phyloP scores from a whole-genome alignment of 768 basidiomycete species.

The Aureoboletus auriporus region DNA sequence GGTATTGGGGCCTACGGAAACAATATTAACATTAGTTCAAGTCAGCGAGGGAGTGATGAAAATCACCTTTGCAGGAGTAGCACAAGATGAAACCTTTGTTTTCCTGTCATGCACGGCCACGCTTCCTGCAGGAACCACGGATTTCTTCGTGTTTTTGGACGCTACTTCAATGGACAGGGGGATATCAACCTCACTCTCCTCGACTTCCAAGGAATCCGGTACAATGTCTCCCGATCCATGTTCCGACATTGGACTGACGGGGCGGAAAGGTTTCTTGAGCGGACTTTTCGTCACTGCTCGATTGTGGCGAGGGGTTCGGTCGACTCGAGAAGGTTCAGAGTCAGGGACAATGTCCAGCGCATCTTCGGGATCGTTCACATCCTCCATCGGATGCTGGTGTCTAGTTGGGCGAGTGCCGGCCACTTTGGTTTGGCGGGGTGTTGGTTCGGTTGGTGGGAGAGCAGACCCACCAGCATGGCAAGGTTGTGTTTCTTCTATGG shows the following conservation, averaged over 20 bases:
- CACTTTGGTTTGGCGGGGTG: background rate
- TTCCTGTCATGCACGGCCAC: slow-evolving; percentile 2
- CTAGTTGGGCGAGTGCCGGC: background rate
- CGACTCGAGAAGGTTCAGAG: slow-evolving; percentile 50
- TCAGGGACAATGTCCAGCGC: slow-evolving; percentile 56
- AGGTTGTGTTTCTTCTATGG: slow-evolving; percentile 18
- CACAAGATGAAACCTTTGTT: slow-evolving; percentile 1
- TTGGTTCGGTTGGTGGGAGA: background rate
- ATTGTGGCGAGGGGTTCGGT: slow-evolving; percentile 6
- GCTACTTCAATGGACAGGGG: slow-evolving; percentile 36
- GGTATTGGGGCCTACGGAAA: slow-evolving; percentile 1
- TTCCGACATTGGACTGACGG: slow-evolving; percentile 23
- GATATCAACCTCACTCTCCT: slow-evolving; percentile 36
- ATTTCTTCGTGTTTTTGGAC: slow-evolving; percentile 17
- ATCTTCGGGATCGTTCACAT: slow-evolving; percentile 27
- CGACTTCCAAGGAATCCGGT: slow-evolving; percentile 25
- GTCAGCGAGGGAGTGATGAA: background rate
- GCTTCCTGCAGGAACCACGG: background rate
- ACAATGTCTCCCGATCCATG: slow-evolving; percentile 25
- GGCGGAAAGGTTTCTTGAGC: slow-evolving; percentile 11
- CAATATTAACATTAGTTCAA: background rate
- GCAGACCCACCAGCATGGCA: background rate
- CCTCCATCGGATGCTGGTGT: background rate
- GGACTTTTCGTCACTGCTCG: slow-evolving; percentile 7
- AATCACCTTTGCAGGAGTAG: slow-evolving; percentile 17